phyloP scores from a whole-genome alignment of 2,329 filamentous ascomycete species.

The Gaeumannomyces sp. region DNA sequence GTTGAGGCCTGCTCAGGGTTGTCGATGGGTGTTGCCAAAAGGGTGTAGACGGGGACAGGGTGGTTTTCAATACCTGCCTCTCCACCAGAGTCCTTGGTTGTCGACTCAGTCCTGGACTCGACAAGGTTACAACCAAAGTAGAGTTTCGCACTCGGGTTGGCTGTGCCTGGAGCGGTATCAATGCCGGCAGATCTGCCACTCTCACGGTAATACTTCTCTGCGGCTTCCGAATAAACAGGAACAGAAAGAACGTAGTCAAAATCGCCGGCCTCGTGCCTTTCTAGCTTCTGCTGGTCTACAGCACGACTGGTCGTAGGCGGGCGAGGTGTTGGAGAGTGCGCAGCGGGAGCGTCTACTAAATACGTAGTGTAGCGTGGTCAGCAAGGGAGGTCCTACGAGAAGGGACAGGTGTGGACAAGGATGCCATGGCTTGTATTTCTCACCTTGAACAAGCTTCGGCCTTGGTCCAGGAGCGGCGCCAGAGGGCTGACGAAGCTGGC shows the following conservation, averaged over 20 bases:
- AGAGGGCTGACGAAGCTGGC: not conserved
- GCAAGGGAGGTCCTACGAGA: not conserved
- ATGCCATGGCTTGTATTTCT: not conserved
- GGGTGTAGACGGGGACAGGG: slow-evolving; percentile 1
- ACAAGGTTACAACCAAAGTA: slow-evolving; percentile 50
- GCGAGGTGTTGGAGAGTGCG: not conserved
- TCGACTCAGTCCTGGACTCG: not conserved
- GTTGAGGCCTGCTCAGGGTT: slow-evolving; percentile 2
- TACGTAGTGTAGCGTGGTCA: not conserved
- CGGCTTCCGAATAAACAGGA: slow-evolving; percentile 19
- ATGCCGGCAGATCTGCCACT: slow-evolving; percentile 10
- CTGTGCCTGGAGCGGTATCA: slow-evolving; percentile 9
- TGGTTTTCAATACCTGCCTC: not conserved
- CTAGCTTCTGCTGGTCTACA: slow-evolving; percentile 27
- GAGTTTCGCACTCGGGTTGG: slow-evolving; percentile 22
- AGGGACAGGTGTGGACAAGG: not conserved
- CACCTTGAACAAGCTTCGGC: slow-evolving; percentile 1
- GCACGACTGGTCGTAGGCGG: not conserved
- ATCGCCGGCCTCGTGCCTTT: slow-evolving; percentile 40
- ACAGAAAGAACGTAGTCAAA: slow-evolving; percentile 44
- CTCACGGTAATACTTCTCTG: slow-evolving; percentile 8
- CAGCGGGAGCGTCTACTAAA: not conserved
- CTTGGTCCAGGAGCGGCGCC: not conserved
- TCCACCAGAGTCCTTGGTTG: not conserved
- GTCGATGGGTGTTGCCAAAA: slow-evolving; percentile 7